These are phyloP conservation scores for Penicillium canescens DNA, from an alignment of 495 filamentous ascomycete species.

Conservation along the genomic window DNA sequence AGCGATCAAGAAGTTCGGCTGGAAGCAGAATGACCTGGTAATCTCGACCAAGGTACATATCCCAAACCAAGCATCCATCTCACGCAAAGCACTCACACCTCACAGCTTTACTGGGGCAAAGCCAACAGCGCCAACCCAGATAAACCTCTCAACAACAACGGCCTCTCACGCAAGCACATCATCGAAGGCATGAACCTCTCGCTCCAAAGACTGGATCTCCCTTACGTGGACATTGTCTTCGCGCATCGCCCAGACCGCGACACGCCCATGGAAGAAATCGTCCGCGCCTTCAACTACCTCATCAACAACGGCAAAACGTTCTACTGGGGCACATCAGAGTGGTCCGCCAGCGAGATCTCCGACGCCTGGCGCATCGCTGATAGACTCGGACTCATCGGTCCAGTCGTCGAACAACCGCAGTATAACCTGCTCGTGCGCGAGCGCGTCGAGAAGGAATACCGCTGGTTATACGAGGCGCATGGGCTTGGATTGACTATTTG, in stretches of 20 bases:
- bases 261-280: slow-evolving; percentile 85
- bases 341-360: slow-evolving; percentile 78
- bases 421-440: slow-evolving; percentile 76
- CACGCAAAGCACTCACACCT: no score
- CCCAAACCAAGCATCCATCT: not conserved
- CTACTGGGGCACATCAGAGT: slow-evolving; percentile 92
- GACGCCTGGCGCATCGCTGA: slow-evolving; percentile 75
- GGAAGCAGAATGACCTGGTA: slow-evolving; percentile 81
- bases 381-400: slow-evolving; percentile 73
- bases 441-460: slow-evolving; percentile 76
- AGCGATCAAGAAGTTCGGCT: slow-evolving; percentile 58
- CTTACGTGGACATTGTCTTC: slow-evolving; percentile 76
- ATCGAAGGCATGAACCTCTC: slow-evolving; percentile 68
- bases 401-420: slow-evolving; percentile 80
- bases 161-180: slow-evolving; percentile 81
- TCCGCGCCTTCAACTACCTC: slow-evolving; percentile 79
- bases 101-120: slow-evolving; percentile 66
- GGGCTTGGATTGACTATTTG: slow-evolving; percentile 75
- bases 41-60: slow-evolving; percentile 74
- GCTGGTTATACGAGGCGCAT: slow-evolving; percentile 60
- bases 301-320: slow-evolving; percentile 78
- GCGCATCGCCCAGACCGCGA: slow-evolving; percentile 81
- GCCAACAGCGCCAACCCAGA: slow-evolving; percentile 59
- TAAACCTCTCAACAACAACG: slow-evolving; percentile 71
- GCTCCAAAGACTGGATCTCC: slow-evolving; percentile 67